Evolutionary conservation across 2,329 filamentous ascomycete genomes (phyloP), one percentile per base, ranked within the genome.

Genomic region (Pseudonectria foliicola): DNA sequence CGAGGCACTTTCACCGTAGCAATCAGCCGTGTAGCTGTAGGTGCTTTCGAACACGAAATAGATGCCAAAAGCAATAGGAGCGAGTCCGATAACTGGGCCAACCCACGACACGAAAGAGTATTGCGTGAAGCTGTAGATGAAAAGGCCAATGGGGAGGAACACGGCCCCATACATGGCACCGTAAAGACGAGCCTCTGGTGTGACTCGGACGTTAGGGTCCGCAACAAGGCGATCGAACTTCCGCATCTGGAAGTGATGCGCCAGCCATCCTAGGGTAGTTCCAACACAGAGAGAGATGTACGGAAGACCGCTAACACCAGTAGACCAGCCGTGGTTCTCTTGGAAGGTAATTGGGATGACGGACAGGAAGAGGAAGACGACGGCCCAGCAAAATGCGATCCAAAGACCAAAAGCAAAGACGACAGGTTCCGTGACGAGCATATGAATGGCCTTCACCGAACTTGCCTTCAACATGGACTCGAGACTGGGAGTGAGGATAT

Each of bases 321-420:
- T 36, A 1, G 36, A 34, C 45, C 45, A 47, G 1, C 45, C 45
- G 5, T 47, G 45, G 10, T 47, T 29, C 33, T 47, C 45, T 11
- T 41, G 40, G 24, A 47, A 47, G 1, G 45, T 47, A 8, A 47
- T 47, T 4, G 45, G 45, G 4, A 49, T 49, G 3, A 49, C 46
- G 0, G 46, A 49, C 0, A 49, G 45, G 29, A 49, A 49, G 6
- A 49, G 41, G 26, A 49, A 49, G 14, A 49, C 46, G 2, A 49
- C 46, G 14, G 45, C 46, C 46, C 46, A 49, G 26, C 46, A 49
- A 33, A 49, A 49, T 3, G 46, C 46, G 6, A 49, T 49, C 46
- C 46, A 49, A 10, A 49, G 40, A 16, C 46, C 46, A 16, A 49
- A 49, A 2, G 46, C 46, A 30, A 49, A 45, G 14, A 49, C 46